Evolutionary conservation across 2,329 filamentous ascomycete species (phyloP).

Genomic region (Arthrobotrys sinensis): DNA sequence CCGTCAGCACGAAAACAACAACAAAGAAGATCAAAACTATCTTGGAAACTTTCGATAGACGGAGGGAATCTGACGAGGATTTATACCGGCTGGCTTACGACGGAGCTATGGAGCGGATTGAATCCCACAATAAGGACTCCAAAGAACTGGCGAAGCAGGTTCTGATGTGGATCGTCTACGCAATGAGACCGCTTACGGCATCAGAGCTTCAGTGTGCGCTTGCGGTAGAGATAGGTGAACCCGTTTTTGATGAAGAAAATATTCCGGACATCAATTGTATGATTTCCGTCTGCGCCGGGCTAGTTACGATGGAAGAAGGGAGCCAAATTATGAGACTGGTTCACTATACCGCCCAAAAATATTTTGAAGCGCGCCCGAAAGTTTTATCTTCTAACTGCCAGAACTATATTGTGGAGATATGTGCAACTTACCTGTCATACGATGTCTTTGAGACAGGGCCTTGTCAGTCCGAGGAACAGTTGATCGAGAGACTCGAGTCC

Average conservation of each 20-base stretch:
- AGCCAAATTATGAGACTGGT: constrained; percentile 23
- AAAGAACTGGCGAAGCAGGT: constrained; percentile 19
- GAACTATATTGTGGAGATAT: background rate
- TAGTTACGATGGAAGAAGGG: constrained; percentile 23
- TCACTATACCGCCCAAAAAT: constrained; percentile 36
- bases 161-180: constrained; percentile 11
- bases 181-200: constrained; percentile 2
- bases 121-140: background rate
- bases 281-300: constrained; percentile 16
- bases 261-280: constrained; percentile 8
- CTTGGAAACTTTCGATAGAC: background rate
- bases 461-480: background rate
- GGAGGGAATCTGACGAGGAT: background rate
- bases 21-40: constrained; percentile 1
- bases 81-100: constrained; percentile 16
- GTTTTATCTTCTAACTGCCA: background rate
- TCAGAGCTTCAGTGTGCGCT: constrained; percentile 30
- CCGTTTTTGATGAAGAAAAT: constrained; percentile 23
- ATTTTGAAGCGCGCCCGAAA: constrained; percentile 3
- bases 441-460: background rate
- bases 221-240: constrained; percentile 12
- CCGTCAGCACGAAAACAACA: constrained; percentile 2
- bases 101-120: constrained; percentile 22
- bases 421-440: constrained; percentile 16
- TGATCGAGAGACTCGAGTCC: background rate